Evolutionary conservation across 495 filamentous ascomycete genomes (phyloP).

Genomic region (Clohesyomyces aquaticus): DNA sequence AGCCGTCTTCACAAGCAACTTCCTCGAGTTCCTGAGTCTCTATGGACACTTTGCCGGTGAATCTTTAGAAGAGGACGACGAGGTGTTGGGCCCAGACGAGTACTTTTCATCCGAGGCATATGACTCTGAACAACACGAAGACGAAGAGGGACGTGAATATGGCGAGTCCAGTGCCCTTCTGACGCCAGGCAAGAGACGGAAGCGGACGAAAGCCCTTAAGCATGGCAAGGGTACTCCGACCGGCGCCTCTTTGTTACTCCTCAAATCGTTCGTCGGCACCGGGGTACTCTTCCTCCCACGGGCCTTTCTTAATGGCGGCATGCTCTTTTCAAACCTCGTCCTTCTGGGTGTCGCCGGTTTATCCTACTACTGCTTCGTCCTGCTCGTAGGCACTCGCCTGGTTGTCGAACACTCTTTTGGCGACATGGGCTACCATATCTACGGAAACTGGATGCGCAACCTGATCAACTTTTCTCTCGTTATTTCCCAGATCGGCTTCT

Average conservation of each 20-base stretch:
- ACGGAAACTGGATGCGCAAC: slow-evolving; percentile 83
- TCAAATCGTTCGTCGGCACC: slow-evolving; percentile 97
- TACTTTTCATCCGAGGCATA: slow-evolving; percentile 77
- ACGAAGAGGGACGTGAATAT: slow-evolving; percentile 67
- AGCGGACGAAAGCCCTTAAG: slow-evolving; percentile 70
- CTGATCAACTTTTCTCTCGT: slow-evolving; percentile 90
- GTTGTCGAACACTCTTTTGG: slow-evolving; percentile 88
- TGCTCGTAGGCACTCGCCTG: slow-evolving; percentile 83
- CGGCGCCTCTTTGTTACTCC: slow-evolving; percentile 76
- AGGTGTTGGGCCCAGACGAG: slow-evolving; percentile 78
- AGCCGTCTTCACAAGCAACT: slow-evolving; percentile 81
- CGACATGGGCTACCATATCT: slow-evolving; percentile 92
- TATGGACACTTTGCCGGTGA: slow-evolving; percentile 98
- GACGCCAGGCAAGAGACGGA: slow-evolving; percentile 68
- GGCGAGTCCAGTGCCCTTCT: slow-evolving; percentile 84
- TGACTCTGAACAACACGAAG: slow-evolving; percentile 50
- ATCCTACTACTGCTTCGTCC: slow-evolving; percentile 94
- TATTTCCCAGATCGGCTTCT: slow-evolving; percentile 91
- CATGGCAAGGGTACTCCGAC: slow-evolving; percentile 73
- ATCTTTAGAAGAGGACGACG: slow-evolving; percentile 92
- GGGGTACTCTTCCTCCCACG: slow-evolving; percentile 95
- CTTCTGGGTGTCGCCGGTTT: slow-evolving; percentile 79
- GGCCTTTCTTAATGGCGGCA: slow-evolving; percentile 92
- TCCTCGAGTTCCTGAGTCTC: slow-evolving; percentile 90
- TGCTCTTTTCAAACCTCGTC: slow-evolving; percentile 93